Evolutionary conservation across 2,329 filamentous ascomycete genomes (phyloP).

Genomic region (Cercospora nicotianae): DNA sequence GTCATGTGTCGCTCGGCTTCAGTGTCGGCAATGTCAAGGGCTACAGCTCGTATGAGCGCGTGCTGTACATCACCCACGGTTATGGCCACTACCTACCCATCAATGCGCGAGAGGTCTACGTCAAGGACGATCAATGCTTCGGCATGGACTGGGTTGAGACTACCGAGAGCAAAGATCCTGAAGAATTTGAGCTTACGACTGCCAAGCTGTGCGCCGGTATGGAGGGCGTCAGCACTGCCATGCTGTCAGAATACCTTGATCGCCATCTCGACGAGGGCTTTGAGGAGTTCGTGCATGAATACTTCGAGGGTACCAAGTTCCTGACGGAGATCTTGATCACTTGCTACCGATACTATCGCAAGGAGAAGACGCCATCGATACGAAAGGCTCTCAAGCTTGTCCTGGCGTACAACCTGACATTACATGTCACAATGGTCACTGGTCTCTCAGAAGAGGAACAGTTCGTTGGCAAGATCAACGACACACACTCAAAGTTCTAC

Average conservation of each 20-base stretch:
- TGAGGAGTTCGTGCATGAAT: slow-evolving; percentile 90
- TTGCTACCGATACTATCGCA: slow-evolving; percentile 86
- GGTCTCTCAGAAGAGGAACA: slow-evolving; percentile 77
- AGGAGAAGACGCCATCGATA: slow-evolving; percentile 84
- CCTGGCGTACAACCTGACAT: slow-evolving; percentile 90
- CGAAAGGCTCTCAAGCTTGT: slow-evolving; percentile 94
- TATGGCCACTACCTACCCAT: slow-evolving; percentile 92
- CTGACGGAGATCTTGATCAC: slow-evolving; percentile 96
- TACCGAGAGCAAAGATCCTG: slow-evolving; percentile 63
- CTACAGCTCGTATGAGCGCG: slow-evolving; percentile 61
- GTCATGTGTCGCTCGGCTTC: slow-evolving; percentile 81
- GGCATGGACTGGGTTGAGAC: slow-evolving; percentile 91
- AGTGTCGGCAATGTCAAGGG: slow-evolving; percentile 96
- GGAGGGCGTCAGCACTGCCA: slow-evolving; percentile 77
- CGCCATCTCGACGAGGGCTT: slow-evolving; percentile 91
- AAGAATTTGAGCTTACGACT: slow-evolving; percentile 81
- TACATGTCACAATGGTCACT: slow-evolving; percentile 93
- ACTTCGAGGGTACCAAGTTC: slow-evolving; percentile 94
- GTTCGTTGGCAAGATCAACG: slow-evolving; percentile 79
- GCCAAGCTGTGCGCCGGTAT: slow-evolving; percentile 85
- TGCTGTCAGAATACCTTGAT: slow-evolving; percentile 89
- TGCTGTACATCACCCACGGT: slow-evolving; percentile 92
- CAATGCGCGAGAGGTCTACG: slow-evolving; percentile 89
- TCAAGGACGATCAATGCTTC: slow-evolving; percentile 89
- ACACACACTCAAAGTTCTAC: slow-evolving; percentile 80